Evolutionary conservation across 805 yeast genomes (phyloP).

Genomic region (Sugiyamaella smithiae): DNA sequence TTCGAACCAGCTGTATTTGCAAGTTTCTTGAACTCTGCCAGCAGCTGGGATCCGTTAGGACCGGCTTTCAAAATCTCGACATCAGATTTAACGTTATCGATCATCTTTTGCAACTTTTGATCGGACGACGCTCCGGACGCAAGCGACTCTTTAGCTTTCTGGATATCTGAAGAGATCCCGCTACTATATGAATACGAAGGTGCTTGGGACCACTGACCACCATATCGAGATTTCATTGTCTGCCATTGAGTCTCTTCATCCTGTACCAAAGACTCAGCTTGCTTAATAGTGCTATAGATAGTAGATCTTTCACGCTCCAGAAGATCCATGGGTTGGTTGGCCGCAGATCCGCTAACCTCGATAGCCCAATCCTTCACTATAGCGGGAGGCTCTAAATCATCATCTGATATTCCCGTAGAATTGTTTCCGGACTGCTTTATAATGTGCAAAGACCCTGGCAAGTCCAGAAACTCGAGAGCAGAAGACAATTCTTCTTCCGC

Average conservation of each 20-base stretch:
- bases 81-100: conserved; percentile 43
- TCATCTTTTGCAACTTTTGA: conserved; percentile 54
- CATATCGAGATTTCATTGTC: conserved; percentile 36
- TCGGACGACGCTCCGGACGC: conserved; percentile 43
- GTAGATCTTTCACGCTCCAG: conserved; percentile 27
- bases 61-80: conserved; percentile 47
- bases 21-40: conserved; percentile 29
- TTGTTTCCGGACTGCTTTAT: conserved; percentile 37
- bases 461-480: conserved; percentile 72
- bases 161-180: conserved; percentile 29
- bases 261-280: conserved; percentile 27
- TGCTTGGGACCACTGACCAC: conserved; percentile 42
- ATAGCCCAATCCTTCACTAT: conserved; percentile 40
- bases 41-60: conserved; percentile 41
- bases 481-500: conserved; percentile 77
- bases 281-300: conserved; percentile 30
- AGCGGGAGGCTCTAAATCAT: conserved; percentile 37
- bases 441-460: conserved; percentile 64
- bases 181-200: conserved; percentile 31
- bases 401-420: conserved; percentile 31
- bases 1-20: conserved; percentile 8
- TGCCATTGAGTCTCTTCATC: conserved; percentile 39
- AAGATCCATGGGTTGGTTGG: conserved; percentile 23
- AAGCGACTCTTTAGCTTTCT: conserved; percentile 35
- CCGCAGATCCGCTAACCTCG: conserved; percentile 29